Conservation (phyloP, 2,329 filamentous ascomycete species). For the Paecilomyces niveus region DNA sequence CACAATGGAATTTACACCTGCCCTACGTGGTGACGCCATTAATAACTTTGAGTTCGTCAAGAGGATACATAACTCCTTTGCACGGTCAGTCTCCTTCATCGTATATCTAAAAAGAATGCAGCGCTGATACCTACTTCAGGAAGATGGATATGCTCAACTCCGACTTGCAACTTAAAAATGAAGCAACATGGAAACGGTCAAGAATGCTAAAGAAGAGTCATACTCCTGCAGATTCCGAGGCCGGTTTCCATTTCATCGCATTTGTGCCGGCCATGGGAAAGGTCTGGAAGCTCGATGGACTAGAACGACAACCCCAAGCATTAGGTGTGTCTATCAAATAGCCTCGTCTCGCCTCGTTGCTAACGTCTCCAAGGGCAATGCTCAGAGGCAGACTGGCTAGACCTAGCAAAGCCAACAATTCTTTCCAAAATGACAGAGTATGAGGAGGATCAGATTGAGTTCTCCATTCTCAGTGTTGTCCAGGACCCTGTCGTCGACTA, state of each 20-base stretch:
- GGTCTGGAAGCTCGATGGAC: constrained; percentile 84
- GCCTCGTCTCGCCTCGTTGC: constrained; percentile 1
- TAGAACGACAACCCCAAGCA: constrained; percentile 63
- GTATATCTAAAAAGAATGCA: not conserved
- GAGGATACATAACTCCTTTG: constrained; percentile 80
- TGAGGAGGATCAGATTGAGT: constrained; percentile 60
- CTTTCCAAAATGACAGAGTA: constrained; percentile 60
- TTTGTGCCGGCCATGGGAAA: constrained; percentile 69
- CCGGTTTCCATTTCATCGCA: constrained; percentile 79
- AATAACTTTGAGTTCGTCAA: constrained; percentile 70
- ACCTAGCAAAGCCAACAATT: constrained; percentile 58
- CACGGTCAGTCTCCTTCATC: constrained; percentile 44
- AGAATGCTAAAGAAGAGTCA: constrained; percentile 31
- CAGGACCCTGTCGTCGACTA: constrained; percentile 54
- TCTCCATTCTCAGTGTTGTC: constrained; percentile 69
- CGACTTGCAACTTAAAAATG: constrained; percentile 55
- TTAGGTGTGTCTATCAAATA: constrained; percentile 40
- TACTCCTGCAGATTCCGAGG: constrained; percentile 47
- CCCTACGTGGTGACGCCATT: constrained; percentile 68
- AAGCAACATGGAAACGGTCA: constrained; percentile 33
- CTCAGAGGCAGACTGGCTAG: constrained; percentile 57
- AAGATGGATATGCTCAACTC: constrained; percentile 69
- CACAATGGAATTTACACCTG: constrained; percentile 61
- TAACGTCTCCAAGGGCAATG: constrained; percentile 29
- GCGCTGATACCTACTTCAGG: constrained; percentile 28